Base-by-base conservation (phyloP, 2,329 filamentous ascomycete genomes). In the Lachnellula suecica region DNA sequence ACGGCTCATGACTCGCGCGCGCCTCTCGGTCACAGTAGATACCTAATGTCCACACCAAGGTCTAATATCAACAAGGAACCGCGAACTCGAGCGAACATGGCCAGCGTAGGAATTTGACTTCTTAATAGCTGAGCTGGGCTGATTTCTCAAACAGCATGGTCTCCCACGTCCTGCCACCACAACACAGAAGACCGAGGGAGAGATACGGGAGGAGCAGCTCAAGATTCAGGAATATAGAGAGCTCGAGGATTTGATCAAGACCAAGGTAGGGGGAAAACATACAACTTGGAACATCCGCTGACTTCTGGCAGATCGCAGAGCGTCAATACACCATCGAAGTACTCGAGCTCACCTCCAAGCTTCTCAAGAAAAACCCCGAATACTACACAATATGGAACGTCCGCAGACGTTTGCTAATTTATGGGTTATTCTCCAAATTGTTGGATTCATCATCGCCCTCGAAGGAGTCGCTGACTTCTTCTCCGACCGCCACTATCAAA, bases 321-420 rank as follows among this genome's bases (percentile, higher is more conserved):
- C 63, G 54, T n/a, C 60, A 68, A 56, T 68, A 69, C 46, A 69
- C 66, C 7, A 61, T 74, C 50, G 76, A 83, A 51, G 80, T 84
- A 37, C 82, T 92, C 63, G 73, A 81, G 57, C 79, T 88, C 49
- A 88, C 87, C 29, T 85, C 87, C n/a, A 84, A 82, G 60, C 80
- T 94, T 41, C 78, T 93, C 49, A 80, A 79, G 43, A 80, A 86
- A 63, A 95, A 95, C 69, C 90, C 90, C 23, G 90, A 95, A 71
- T 92, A 92, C 76, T 94, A 94, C 74, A 93, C 90, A 51, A 81
- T 91, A 79, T 95, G 90, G 90, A 95, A 95, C 78, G 82, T 87
- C 74, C 87, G 94, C 67, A 87, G 94, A 64, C 81, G 81, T 65
- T 85, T 82, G 72, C 76, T 86, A 78, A 80, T 73, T 54, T 79